Conservation (phyloP, 106 monocot genomes). For the Dendrobium huoshanense region DNA sequence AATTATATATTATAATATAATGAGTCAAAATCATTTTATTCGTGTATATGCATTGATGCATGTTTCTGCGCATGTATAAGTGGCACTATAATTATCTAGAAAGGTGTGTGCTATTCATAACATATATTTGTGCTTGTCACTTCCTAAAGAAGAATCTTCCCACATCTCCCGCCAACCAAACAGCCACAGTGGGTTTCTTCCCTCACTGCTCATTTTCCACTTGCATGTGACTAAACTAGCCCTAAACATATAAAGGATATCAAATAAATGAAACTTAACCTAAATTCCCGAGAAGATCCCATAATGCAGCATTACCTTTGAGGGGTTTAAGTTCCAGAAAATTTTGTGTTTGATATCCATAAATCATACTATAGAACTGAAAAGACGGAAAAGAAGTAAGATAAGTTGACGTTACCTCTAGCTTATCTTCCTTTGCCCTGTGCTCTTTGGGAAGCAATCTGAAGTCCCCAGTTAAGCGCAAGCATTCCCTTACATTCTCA, state of each 20-base stretch:
- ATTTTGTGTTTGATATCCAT: background rate
- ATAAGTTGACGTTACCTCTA: constrained; percentile 38
- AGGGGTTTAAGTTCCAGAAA: background rate
- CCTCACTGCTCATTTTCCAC: too few species aligned
- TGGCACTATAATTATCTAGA: too few species aligned
- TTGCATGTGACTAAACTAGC: background rate
- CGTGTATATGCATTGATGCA: too few species aligned
- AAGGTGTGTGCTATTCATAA: too few species aligned
- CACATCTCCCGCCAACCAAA: too few species aligned
- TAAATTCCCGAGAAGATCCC: background rate
- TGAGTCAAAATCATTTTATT: too few species aligned
- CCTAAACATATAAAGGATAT: background rate
- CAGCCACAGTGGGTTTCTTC: too few species aligned
- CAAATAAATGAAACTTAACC: too few species aligned
- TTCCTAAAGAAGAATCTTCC: too few species aligned
- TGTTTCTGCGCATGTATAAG: too few species aligned
- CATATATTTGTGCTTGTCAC: too few species aligned
- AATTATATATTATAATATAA: too few species aligned
- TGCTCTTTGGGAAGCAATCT: constrained; percentile 59
- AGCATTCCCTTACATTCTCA: constrained; percentile 49
- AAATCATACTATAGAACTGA: background rate
- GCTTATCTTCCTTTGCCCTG: constrained; percentile 63
- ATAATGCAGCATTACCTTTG: background rate
- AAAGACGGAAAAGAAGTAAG: background rate
- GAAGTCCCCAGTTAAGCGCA: constrained; percentile 53